Evolutionary conservation across 2,329 filamentous ascomycete genomes (phyloP), one percentile per base, ranked within the genome.

Genomic region (Fusarium udum): DNA sequence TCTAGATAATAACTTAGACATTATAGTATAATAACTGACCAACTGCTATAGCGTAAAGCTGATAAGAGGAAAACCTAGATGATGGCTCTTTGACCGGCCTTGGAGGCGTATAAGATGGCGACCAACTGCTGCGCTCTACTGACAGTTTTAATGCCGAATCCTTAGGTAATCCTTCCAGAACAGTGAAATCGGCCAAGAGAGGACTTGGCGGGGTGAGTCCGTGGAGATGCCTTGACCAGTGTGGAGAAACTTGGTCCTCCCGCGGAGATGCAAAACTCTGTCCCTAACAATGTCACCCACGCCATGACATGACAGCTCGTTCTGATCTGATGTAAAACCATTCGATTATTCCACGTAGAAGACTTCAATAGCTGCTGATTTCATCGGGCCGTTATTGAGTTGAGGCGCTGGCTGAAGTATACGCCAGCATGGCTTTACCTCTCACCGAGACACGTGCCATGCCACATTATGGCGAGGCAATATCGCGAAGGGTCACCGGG

Each of bases 221-320:
- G 58, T 43, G 69, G 69, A 72, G 63, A 72, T 61, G 15, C 7
- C 36, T 56, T 8, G 36, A 52, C 20, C 22, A 16, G 7, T 58
- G 69, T 62, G 68, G 68, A 64, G 58, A 68, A 36, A 20, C 8
- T 16, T 36, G 16, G 46, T 22, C 32, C 20, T 20, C 15, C 64
- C 61, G 28, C 45, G 64, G 64, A 67, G 43, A 65, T 59, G 28
- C 42, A 49, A n/a, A 59, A 59, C 9, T 26, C 11, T 65, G 64
- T 52, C 32, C 64, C 64, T 67, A 34, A 36, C 32, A 39, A 26
- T 32, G 10, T 22, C 48, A 20, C 24, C 66, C 51, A 14, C 39
- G 42, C 24, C 37, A 63, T 72, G 63, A n/a, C 61, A 39, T 72
- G 68, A 72, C 57, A 52, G 39, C 45, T 46, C 31, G 20, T 49